phyloP scores from a whole-genome alignment of 2,329 filamentous ascomycete genomes.

The Chaetomiaceae sp. region DNA sequence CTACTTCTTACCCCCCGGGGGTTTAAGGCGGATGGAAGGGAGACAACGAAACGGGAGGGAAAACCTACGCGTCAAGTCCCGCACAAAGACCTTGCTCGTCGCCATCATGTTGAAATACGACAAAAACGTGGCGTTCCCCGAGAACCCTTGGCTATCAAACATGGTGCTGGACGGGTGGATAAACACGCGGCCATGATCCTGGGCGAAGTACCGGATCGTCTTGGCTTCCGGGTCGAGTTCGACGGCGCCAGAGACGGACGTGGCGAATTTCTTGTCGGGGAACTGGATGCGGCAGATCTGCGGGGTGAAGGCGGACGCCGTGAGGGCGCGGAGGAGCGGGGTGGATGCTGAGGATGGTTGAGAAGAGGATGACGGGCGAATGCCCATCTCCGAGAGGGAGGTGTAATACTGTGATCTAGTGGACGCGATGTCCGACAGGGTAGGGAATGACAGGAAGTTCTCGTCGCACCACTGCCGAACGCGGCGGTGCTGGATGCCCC shows the following conservation, averaged over 20 bases:
- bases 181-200: constrained; percentile 82
- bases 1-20: too few relatives aligned
- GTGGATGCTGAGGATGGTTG: constrained; percentile 31
- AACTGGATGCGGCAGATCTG: constrained; percentile 90
- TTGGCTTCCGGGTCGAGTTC: constrained; percentile 89
- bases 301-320: constrained; percentile 72
- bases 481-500: constrained; percentile 53
- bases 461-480: constrained; percentile 75
- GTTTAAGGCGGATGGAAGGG: too few relatives aligned
- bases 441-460: constrained; percentile 79
- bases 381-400: constrained; percentile 79
- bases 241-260: constrained; percentile 80
- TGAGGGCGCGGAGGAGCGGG: constrained; percentile 62
- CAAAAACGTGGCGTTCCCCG: constrained; percentile 70
- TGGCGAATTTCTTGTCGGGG: constrained; percentile 91
- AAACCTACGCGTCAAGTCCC: constrained; percentile 78
- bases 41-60: background rate
- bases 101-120: constrained; percentile 90
- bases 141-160: constrained; percentile 77
- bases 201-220: constrained; percentile 88
- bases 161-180: constrained; percentile 85
- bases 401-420: constrained; percentile 82
- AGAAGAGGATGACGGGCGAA: constrained; percentile 38
- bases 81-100: constrained; percentile 85
- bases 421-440: constrained; percentile 80